Evolutionary conservation across 2,329 filamentous ascomycete species (phyloP).

Genomic region (Aureobasidium melanogenum): DNA sequence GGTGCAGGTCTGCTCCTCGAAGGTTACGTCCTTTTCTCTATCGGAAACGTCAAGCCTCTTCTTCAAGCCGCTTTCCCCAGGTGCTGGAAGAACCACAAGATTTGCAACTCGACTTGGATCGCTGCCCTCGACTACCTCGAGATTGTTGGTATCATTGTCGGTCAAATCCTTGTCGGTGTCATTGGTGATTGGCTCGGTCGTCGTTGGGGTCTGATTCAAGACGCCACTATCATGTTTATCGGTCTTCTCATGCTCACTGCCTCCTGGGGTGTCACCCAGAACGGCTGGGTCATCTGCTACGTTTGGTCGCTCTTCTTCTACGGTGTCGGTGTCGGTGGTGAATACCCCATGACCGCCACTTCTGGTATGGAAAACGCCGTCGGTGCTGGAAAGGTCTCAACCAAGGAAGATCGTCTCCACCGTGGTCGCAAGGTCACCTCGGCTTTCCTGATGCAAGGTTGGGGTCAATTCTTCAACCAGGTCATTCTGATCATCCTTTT

Average conservation of each 20-base stretch:
- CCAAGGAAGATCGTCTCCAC: conserved; percentile 85
- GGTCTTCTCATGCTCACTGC: conserved; percentile 87
- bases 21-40: conserved; percentile 94
- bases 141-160: conserved; percentile 88
- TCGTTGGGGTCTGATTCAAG: conserved; percentile 91
- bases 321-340: conserved; percentile 64
- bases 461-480: conserved; percentile 95
- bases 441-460: conserved; percentile 97
- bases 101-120: conserved; percentile 73
- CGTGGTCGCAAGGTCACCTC: conserved; percentile 92
- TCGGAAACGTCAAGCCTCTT: conserved; percentile 81
- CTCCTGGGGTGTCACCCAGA: conserved; percentile 72
- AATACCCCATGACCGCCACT: conserved; percentile 95
- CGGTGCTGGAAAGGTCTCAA: conserved; percentile 77
- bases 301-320: conserved; percentile 93
- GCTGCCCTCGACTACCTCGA: conserved; percentile 83
- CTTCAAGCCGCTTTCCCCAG: conserved; percentile 64
- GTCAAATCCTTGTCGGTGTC: conserved; percentile 80
- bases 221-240: conserved; percentile 88
- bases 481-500: conserved; percentile 77
- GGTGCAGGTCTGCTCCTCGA: conserved; percentile 88
- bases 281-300: conserved; percentile 97
- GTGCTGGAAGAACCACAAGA: conserved; percentile 60
- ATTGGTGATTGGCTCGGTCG: conserved; percentile 76
- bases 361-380: conserved; percentile 89